These are phyloP conservation scores for Colletotrichum lini DNA, from an alignment of 2,329 filamentous ascomycete species.

Conservation along the genomic window DNA sequence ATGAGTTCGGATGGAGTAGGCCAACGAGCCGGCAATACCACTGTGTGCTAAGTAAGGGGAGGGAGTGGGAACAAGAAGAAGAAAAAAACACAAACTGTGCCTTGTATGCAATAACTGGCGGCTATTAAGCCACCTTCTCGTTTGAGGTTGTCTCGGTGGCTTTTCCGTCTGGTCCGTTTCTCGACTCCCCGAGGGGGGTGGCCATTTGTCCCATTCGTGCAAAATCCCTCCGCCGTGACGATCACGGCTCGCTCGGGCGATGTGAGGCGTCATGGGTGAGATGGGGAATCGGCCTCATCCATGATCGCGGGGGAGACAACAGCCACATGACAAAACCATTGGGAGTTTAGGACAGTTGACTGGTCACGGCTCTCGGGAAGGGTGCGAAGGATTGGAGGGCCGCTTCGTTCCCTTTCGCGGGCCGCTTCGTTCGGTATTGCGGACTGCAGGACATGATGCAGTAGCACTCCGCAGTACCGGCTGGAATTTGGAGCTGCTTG, in stretches of 20 bases:
- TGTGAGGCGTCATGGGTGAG: background rate
- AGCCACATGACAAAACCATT: background rate
- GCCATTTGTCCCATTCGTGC: conserved; percentile 33
- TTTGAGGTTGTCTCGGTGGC: background rate
- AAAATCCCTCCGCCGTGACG: conserved; percentile 4
- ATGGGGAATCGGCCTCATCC: background rate
- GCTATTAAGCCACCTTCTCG: background rate
- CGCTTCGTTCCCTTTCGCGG: background rate
- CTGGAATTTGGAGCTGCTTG: background rate
- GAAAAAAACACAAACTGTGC: too few species aligned
- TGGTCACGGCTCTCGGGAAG: background rate
- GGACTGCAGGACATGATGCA: conserved; percentile 5
- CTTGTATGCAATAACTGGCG: background rate
- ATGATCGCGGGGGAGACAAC: background rate
- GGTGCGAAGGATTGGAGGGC: background rate
- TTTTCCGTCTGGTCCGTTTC: conserved; percentile 16
- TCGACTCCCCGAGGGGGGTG: background rate
- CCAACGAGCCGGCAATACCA: conserved; percentile 8
- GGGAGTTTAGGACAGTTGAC: background rate
- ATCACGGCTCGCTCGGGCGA: background rate
- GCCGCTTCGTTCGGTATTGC: conserved; percentile 15
- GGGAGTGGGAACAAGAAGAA: too few species aligned
- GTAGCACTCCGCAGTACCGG: background rate
- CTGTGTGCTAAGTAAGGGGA: background rate
- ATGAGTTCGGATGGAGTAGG: background rate